Percentiles rank a stretch among this genome's conserved stretches.
Conservation (phyloP, 1,139 yeast genomes). For the Yamadazyma dushanensis region DNA sequence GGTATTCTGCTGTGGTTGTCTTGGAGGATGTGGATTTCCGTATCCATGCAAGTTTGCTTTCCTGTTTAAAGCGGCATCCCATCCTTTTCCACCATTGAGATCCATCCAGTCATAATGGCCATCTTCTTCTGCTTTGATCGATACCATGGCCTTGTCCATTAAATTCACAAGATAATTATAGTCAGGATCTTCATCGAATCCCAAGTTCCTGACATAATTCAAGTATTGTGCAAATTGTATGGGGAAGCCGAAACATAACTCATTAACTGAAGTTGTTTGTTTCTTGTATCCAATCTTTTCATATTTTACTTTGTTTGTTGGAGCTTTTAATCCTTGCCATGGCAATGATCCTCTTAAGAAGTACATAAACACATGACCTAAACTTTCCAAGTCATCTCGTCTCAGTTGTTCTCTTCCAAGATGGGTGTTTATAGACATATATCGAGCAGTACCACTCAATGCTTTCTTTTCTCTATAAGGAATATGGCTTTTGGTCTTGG, state of each 20-base stretch:
- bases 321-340: constrained; percentile 65
- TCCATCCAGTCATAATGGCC: constrained; percentile 86
- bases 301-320: constrained; percentile 77
- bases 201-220: constrained; percentile 66
- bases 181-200: constrained; percentile 78
- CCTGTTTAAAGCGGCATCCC: constrained; percentile 78
- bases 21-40: constrained; percentile 68
- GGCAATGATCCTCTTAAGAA: constrained; percentile 62
- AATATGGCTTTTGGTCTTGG: constrained; percentile 57
- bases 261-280: constrained; percentile 67
- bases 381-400: constrained; percentile 60
- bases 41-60: constrained; percentile 82
- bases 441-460: constrained; percentile 63
- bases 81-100: constrained; percentile 75
- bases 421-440: constrained; percentile 67
- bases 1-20: constrained; percentile 15
- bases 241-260: constrained; percentile 68
- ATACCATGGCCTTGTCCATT: constrained; percentile 44
- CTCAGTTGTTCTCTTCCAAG: constrained; percentile 66
- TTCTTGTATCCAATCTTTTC: constrained; percentile 82
- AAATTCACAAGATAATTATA: constrained; percentile 50
- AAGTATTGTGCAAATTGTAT: constrained; percentile 77
- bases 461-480: constrained; percentile 66
- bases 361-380: constrained; percentile 66
- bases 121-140: constrained; percentile 43